Percentiles rank a stretch among this genome's conserved stretches.
phyloP scores from a whole-genome alignment of 305 asterid genomes.

The Withania somnifera region DNA sequence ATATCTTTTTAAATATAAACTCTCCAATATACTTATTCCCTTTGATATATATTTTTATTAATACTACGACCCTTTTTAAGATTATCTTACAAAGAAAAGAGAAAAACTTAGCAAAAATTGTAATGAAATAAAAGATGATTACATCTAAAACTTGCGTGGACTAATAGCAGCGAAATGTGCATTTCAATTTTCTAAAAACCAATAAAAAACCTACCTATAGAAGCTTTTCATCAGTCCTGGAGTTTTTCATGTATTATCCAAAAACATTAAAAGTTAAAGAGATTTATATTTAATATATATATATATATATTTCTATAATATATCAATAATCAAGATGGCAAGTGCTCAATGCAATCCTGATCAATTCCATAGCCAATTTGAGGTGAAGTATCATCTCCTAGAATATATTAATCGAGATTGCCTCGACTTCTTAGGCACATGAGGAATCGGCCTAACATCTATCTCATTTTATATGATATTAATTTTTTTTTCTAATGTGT shows the following conservation, averaged over 20 bases:
- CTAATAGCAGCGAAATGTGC: not conserved
- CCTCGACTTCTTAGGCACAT: too few species aligned
- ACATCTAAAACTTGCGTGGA: not conserved
- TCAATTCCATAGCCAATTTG: not conserved
- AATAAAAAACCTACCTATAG: not conserved
- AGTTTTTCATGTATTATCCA: not conserved
- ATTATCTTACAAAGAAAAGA: not conserved
- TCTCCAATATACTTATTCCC: not conserved
- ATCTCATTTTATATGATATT: not conserved
- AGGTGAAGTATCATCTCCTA: not conserved
- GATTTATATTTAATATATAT: not conserved
- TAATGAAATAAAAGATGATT: not conserved
- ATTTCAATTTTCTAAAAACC: not conserved
- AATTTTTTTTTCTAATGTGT: too few species aligned
- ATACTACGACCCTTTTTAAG: not conserved
- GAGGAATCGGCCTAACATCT: too few species aligned
- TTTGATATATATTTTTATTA: too few species aligned
- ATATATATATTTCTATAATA: not conserved
- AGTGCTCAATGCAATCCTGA: not conserved
- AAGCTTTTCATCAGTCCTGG: not conserved
- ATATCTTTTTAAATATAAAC: too few species aligned
- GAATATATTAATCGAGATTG: too few species aligned
- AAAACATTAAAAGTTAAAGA: not conserved
- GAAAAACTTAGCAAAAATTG: not conserved
- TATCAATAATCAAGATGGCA: constrained; percentile 5